A percentile compares a stretch with the other conserved stretches of the same genome.
phyloP scores from a whole-genome alignment of 2,329 filamentous ascomycete species.

The Penicillium rolfsii region DNA sequence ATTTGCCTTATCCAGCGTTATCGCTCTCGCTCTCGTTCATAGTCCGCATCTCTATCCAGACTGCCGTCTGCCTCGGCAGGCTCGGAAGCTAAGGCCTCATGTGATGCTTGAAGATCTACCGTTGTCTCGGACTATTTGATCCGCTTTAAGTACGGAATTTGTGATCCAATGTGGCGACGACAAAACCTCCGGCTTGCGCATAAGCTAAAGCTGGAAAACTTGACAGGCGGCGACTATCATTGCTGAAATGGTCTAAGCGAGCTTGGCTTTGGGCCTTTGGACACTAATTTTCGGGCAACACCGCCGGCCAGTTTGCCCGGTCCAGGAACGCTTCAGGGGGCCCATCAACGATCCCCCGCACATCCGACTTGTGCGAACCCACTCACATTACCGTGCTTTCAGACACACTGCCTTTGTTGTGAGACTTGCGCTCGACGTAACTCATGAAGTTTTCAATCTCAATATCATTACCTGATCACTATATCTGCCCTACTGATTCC shows the following conservation, averaged over 20 bases:
- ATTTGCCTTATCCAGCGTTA: no score
- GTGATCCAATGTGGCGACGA: background rate
- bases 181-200: background rate
- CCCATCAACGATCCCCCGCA: slow-evolving; percentile 15
- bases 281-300: background rate
- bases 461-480: background rate
- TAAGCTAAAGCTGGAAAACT: slow-evolving; percentile 4
- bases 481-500: background rate
- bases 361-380: background rate
- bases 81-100: slow-evolving; percentile 11
- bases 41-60: background rate
- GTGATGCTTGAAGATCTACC: slow-evolving; percentile 7
- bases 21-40: slow-evolving; percentile 3
- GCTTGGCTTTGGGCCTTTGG: slow-evolving; percentile 4
- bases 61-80: slow-evolving; percentile 10
- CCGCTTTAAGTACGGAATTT: background rate
- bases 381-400: background rate
- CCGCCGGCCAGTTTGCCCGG: background rate
- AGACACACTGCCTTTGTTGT: background rate
- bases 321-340: slow-evolving; percentile 21
- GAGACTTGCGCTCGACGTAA: background rate
- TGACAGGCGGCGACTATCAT: slow-evolving; percentile 22
- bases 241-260: slow-evolving; percentile 28
- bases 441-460: background rate
- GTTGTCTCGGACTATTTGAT: background rate